Percentiles rank a stretch among this genome's conserved stretches.
phyloP scores from a whole-genome alignment of 345 rosid species.

The Melaleuca alternifolia region DNA sequence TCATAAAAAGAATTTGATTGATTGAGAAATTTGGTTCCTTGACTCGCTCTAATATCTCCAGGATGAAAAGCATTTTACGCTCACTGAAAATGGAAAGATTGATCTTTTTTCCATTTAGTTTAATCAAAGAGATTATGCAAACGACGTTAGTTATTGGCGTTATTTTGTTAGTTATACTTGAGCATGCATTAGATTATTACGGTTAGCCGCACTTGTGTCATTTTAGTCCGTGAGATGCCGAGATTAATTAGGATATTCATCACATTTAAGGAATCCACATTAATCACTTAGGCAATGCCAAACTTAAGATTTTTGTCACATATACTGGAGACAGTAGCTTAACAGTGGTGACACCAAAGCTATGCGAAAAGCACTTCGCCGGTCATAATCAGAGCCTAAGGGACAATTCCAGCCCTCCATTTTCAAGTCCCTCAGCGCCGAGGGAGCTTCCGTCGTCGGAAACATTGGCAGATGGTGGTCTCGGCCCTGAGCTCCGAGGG shows the following conservation, averaged over 20 bases:
- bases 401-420: neutral
- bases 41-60: neutral
- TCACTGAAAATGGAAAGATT: too few relatives aligned
- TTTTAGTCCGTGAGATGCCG: neutral
- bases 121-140: neutral
- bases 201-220: neutral
- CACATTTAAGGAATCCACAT: neutral
- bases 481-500: neutral
- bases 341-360: neutral
- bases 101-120: neutral
- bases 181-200: neutral
- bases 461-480: neutral
- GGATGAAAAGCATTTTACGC: rapidly evolving
- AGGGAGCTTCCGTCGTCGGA: neutral
- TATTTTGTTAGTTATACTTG: neutral
- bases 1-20: neutral
- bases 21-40: rapidly evolving
- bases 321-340: neutral
- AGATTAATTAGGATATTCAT: neutral
- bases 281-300: neutral
- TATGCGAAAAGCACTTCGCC: neutral
- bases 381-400: neutral
- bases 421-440: neutral
- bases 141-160: neutral
- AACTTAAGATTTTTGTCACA: neutral